phyloP scores from a whole-genome alignment of 1,284 basidiomycete genomes.

The Trichosporon faecale region DNA sequence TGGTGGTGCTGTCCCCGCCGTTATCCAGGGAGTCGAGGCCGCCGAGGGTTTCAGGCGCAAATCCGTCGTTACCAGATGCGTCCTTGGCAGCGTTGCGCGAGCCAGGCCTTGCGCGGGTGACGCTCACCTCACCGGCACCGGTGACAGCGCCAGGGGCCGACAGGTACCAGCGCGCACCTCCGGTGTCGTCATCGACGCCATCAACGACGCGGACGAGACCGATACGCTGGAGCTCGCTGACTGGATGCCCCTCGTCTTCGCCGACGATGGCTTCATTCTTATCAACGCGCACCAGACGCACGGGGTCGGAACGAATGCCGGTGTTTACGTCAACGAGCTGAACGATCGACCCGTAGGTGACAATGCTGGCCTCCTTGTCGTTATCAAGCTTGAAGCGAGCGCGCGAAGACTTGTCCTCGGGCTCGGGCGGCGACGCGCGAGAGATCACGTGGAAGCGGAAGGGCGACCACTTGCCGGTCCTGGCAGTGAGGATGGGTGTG shows the following conservation, averaged over 20 bases:
- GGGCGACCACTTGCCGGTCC: slow-evolving; percentile 45
- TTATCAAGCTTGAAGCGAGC: slow-evolving; percentile 20
- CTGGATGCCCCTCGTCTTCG: slow-evolving; percentile 61
- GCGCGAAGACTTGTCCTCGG: slow-evolving; percentile 14
- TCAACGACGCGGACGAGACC: slow-evolving; percentile 70
- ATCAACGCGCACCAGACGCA: slow-evolving; percentile 88
- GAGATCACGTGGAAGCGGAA: slow-evolving; percentile 41
- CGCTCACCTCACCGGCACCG: slow-evolving; percentile 38
- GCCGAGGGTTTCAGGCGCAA: slow-evolving; percentile 16
- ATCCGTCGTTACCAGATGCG: background rate
- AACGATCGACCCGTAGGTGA: slow-evolving; percentile 88
- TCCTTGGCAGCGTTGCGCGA: background rate
- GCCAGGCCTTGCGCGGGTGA: slow-evolving; percentile 11
- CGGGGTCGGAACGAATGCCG: slow-evolving; percentile 77
- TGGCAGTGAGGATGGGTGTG: slow-evolving; percentile 27
- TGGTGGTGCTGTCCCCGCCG: background rate
- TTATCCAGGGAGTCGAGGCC: slow-evolving; percentile 8
- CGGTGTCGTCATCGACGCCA: slow-evolving; percentile 22
- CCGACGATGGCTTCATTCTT: slow-evolving; percentile 72
- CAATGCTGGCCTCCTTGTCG: slow-evolving; percentile 48
- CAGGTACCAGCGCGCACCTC: slow-evolving; percentile 37
- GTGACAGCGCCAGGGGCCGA: slow-evolving; percentile 43
- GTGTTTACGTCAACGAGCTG: slow-evolving; percentile 77
- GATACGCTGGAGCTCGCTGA: slow-evolving; percentile 95
- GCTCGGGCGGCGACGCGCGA: slow-evolving; percentile 23